These are phyloP conservation scores for Pseudocercospora eumusae DNA, from an alignment of 2,329 filamentous ascomycete genomes.

Conservation along the genomic window DNA sequence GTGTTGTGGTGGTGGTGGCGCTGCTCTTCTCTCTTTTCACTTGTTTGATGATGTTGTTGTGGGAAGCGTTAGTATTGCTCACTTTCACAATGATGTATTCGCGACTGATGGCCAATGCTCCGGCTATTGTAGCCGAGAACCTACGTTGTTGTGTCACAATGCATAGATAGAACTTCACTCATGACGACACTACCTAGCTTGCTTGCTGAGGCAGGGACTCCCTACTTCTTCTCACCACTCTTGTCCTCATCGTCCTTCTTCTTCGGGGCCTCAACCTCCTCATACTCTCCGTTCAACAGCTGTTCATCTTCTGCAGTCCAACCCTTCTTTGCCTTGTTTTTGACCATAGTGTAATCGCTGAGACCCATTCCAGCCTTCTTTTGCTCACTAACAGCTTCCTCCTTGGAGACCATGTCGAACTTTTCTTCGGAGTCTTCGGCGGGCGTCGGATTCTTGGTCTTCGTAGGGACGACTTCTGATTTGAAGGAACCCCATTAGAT, in stretches of 20 bases:
- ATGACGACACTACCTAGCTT: not conserved
- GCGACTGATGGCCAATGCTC: not conserved
- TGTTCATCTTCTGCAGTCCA: not conserved
- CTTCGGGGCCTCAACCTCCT: not conserved
- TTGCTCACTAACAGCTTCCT: not conserved
- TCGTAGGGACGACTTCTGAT: not conserved
- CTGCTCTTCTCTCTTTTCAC: too few species aligned
- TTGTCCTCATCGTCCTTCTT: not conserved
- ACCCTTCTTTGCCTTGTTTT: not conserved
- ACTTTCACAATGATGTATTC: not conserved
- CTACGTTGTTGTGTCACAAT: not conserved
- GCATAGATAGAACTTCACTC: not conserved
- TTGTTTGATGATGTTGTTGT: not conserved
- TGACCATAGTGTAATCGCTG: not conserved
- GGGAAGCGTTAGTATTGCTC: not conserved
- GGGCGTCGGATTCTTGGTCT: not conserved
- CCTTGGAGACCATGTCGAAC: conserved; percentile 2
- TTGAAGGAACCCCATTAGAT: not conserved
- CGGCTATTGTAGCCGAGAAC: not conserved
- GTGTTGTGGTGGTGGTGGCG: not conserved
- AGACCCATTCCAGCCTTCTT: conserved; percentile 3
- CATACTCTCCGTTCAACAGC: not conserved
- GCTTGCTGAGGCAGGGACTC: not conserved
- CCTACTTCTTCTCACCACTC: not conserved
- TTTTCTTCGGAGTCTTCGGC: not conserved